Percentiles rank a stretch among this genome's conserved stretches.
Evolutionary conservation across 257 asterid species (phyloP).

Genomic region (Solanum paucissectum): DNA sequence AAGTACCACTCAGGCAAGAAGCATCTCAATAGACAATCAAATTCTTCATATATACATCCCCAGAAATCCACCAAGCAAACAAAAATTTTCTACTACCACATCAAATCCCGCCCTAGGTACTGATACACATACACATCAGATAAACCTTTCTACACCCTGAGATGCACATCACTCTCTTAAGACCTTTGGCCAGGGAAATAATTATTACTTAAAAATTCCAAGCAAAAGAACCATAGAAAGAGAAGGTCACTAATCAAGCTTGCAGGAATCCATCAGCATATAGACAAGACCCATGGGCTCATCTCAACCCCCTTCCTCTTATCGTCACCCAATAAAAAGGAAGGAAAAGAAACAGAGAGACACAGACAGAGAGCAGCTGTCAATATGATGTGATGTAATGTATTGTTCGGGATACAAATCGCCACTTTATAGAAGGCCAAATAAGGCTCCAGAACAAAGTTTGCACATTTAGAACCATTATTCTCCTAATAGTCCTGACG

Average conservation of each 20-base stretch:
- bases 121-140: neutral
- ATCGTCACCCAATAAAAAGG: neutral
- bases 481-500: neutral
- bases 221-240: neutral
- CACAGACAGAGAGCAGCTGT: neutral
- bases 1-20: neutral
- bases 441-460: neutral
- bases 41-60: neutral
- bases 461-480: neutral
- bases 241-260: neutral
- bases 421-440: neutral
- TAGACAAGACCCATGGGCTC: neutral
- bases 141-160: neutral
- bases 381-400: neutral
- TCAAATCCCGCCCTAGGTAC: neutral
- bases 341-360: neutral
- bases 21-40: neutral
- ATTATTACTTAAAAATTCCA: neutral
- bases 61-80: neutral
- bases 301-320: neutral
- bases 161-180: neutral
- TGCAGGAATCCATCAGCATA: neutral
- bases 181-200: neutral
- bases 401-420: neutral
- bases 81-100: neutral